Evolutionary conservation across 176 grass and related monocot species (phyloP).

Genomic region (Triticum dicoccoides): DNA sequence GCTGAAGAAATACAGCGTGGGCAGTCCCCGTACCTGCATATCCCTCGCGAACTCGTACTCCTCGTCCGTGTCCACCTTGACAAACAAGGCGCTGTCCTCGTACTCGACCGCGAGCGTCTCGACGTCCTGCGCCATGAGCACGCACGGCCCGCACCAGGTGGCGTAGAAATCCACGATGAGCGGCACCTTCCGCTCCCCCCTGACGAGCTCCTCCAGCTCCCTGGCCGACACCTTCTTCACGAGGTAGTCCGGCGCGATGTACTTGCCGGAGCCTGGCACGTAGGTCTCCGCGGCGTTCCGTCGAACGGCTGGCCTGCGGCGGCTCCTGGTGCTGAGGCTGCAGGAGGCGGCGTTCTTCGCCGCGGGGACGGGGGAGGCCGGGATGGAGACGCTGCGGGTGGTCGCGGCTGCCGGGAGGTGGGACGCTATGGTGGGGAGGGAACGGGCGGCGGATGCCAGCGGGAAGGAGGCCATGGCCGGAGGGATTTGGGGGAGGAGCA

Average conservation of each 20-base stretch:
- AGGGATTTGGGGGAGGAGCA: background rate
- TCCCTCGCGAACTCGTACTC: conserved; percentile 41
- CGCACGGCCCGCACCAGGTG: conserved; percentile 81
- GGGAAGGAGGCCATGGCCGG: conserved; percentile 33
- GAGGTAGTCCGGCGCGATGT: conserved; percentile 16
- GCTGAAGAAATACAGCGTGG: conserved; percentile 54
- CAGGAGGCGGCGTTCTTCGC: background rate
- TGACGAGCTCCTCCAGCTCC: conserved; percentile 42
- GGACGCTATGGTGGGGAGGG: background rate
- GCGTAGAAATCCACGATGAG: conserved; percentile 74
- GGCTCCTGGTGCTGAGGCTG: background rate
- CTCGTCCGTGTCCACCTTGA: conserved; percentile 34
- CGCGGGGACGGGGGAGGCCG: background rate
- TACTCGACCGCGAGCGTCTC: conserved; percentile 73
- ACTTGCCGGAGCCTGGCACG: conserved; percentile 29
- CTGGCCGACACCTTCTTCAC: conserved; percentile 64
- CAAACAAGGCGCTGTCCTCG: conserved; percentile 59
- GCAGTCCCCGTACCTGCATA: conserved; percentile 89
- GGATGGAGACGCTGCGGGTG: background rate
- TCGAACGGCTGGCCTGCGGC: conserved; percentile 32
- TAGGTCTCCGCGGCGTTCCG: conserved; percentile 40
- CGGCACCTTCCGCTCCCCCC: conserved; percentile 44
- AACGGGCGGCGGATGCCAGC: background rate
- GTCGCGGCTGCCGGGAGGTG: background rate
- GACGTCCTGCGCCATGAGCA: conserved; percentile 78